A percentile compares a stretch with the other conserved stretches of the same genome.
Conservation (phyloP, 371 early-diverging fungal genomes). For the Entomophthora muscae region DNA sequence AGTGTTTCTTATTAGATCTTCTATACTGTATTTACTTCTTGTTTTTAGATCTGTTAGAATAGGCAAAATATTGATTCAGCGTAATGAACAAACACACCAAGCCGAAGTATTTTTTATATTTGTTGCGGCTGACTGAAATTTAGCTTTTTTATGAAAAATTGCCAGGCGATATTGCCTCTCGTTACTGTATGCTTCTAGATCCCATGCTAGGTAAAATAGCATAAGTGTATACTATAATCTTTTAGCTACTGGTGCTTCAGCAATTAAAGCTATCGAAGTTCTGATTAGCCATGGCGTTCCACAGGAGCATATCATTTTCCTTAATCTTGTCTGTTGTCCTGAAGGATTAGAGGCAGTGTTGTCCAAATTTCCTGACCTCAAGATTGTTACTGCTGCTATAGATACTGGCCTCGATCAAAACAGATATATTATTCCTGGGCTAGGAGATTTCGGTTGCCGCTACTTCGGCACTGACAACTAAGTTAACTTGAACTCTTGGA, state of each 20-base stretch:
- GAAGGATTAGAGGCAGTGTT: constrained; percentile 69
- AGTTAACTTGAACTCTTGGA: not conserved
- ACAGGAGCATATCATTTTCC: constrained; percentile 67
- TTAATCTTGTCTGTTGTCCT: constrained; percentile 64
- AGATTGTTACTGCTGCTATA: constrained; percentile 69
- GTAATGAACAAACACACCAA: constrained; percentile 81
- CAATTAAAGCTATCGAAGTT: constrained; percentile 78
- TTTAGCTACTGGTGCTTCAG: constrained; percentile 86
- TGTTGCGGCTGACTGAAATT: not conserved
- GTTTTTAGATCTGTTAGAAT: constrained; percentile 59
- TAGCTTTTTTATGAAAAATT: constrained; percentile 80
- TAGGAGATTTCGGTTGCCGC: constrained; percentile 78
- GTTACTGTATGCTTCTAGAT: constrained; percentile 74
- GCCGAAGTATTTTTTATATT: constrained; percentile 35
- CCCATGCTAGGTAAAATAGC: constrained; percentile 66
- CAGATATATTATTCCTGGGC: constrained; percentile 81
- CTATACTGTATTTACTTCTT: too few relatives aligned
- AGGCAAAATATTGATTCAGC: constrained; percentile 89
- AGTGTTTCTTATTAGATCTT: too few relatives aligned
- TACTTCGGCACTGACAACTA: constrained; percentile 37
- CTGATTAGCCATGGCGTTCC: constrained; percentile 67
- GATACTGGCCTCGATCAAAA: constrained; percentile 65
- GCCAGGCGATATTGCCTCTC: constrained; percentile 65
- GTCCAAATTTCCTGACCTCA: constrained; percentile 49
- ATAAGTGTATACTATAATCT: not conserved